These are phyloP conservation scores for Saccharomyces hybrid DNA, from an alignment of 1,139 yeast species.

Conservation along the genomic window DNA sequence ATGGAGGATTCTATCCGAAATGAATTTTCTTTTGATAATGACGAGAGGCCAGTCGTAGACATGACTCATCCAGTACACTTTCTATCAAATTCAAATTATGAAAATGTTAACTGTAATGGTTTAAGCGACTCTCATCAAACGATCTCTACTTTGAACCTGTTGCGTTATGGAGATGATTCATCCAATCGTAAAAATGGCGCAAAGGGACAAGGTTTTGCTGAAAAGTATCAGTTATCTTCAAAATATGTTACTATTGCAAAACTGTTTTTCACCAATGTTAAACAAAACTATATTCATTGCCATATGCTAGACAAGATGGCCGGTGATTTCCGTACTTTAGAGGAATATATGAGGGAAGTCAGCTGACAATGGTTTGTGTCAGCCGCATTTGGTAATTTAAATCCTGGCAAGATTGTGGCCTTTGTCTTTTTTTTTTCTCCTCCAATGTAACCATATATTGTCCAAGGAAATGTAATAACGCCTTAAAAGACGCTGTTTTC, in stretches of 20 bases:
- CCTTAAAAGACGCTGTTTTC: background rate
- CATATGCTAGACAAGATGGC: slow-evolving; percentile 25
- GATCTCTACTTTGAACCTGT: background rate
- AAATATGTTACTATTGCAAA: slow-evolving; percentile 26
- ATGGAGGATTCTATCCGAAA: slow-evolving; percentile 19
- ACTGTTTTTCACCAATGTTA: slow-evolving; percentile 23
- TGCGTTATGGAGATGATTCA: background rate
- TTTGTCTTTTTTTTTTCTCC: background rate
- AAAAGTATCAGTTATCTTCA: slow-evolving; percentile 28
- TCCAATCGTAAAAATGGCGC: background rate
- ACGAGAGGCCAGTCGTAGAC: background rate
- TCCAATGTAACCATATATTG: background rate
- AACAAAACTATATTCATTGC: slow-evolving; percentile 24
- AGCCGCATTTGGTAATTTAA: slow-evolving; percentile 2
- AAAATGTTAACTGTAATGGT: background rate
- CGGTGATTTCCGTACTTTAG: slow-evolving; percentile 20
- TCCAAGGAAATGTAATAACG: background rate
- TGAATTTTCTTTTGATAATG: slow-evolving; percentile 16
- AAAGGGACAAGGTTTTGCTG: slow-evolving; percentile 23
- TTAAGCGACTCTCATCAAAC: background rate
- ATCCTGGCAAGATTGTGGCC: background rate
- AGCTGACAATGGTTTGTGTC: background rate
- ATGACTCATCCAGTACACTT: background rate
- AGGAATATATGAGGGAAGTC: slow-evolving; percentile 14
- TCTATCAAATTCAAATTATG: background rate